Evolutionary conservation across 2,329 filamentous ascomycete genomes (phyloP).

Genomic region (Gliomastix tumulicola): DNA sequence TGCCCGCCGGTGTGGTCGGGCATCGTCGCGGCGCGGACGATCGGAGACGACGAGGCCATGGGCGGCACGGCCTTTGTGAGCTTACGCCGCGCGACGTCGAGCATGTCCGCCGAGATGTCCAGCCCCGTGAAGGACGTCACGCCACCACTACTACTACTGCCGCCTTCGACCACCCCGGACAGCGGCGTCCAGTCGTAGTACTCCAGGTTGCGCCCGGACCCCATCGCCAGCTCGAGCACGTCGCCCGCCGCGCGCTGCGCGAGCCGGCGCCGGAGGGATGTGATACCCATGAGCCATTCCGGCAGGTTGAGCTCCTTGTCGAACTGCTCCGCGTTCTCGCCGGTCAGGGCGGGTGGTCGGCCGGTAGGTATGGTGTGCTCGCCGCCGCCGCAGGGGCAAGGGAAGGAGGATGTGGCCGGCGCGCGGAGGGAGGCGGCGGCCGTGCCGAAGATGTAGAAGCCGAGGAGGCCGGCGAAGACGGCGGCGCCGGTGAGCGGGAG

Average conservation of each 20-base stretch:
- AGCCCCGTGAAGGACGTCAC: slow-evolving; percentile 54
- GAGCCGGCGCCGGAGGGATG: slow-evolving; percentile 39
- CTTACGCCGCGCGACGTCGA: slow-evolving; percentile 48
- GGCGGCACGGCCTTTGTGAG: slow-evolving; percentile 36
- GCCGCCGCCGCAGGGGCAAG: slow-evolving; percentile 13
- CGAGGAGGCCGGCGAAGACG: slow-evolving; percentile 35
- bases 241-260: slow-evolving; percentile 42
- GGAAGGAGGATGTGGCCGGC: slow-evolving; percentile 8
- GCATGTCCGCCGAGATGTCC: slow-evolving; percentile 54
- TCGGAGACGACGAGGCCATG: slow-evolving; percentile 20
- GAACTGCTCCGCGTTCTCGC: slow-evolving; percentile 45
- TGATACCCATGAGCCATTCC: slow-evolving; percentile 51
- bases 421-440: slow-evolving; percentile 23
- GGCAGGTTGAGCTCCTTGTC: slow-evolving; percentile 50
- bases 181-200: slow-evolving; percentile 50
- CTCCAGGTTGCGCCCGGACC: slow-evolving; percentile 53
- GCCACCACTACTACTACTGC: slow-evolving; percentile 9
- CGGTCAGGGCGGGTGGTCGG: slow-evolving; percentile 36
- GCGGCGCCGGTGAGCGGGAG: slow-evolving; percentile 38
- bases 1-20: slow-evolving; percentile 24
- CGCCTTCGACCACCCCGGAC: slow-evolving; percentile 11
- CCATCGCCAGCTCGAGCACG: slow-evolving; percentile 57
- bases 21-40: slow-evolving; percentile 23
- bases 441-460: slow-evolving; percentile 37
- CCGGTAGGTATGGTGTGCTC: slow-evolving; percentile 35